phyloP scores from a whole-genome alignment of 2,329 filamentous ascomycete species.

The Penicillium polonicum region DNA sequence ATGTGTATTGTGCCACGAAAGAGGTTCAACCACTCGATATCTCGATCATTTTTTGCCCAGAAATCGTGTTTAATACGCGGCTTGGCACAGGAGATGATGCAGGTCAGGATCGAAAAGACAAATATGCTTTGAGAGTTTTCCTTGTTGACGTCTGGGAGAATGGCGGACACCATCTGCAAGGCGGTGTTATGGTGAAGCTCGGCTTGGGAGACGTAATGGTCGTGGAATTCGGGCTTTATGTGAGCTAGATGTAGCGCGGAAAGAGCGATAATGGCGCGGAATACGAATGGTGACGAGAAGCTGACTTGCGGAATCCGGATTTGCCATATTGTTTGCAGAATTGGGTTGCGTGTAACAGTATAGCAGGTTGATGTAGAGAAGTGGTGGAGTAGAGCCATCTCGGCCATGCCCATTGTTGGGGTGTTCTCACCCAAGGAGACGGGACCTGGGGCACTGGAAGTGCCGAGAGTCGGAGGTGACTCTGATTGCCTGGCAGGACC shows the following conservation, averaged over 20 bases:
- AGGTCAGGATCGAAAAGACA: slow-evolving; percentile 13
- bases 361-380: slow-evolving; percentile 19
- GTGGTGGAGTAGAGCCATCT: slow-evolving; percentile 16
- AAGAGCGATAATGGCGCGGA: slow-evolving; percentile 15
- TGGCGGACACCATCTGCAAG: slow-evolving; percentile 15
- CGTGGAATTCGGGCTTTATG: slow-evolving; percentile 17
- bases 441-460: not conserved
- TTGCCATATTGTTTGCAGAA: slow-evolving; percentile 16
- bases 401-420: slow-evolving; percentile 5
- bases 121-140: slow-evolving; percentile 12
- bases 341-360: slow-evolving; percentile 12
- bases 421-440: not conserved
- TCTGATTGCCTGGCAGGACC: not conserved
- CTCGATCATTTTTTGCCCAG: slow-evolving; percentile 7
- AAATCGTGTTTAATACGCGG: slow-evolving; percentile 1
- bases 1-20: slow-evolving; percentile 12
- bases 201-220: slow-evolving; percentile 14
- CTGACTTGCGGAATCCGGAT: slow-evolving; percentile 9
- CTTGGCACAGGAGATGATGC: slow-evolving; percentile 13
- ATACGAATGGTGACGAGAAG: slow-evolving; percentile 12
- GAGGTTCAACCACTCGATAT: slow-evolving; percentile 9
- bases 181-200: slow-evolving; percentile 21
- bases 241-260: slow-evolving; percentile 13
- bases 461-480: not conserved
- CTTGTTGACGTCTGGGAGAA: slow-evolving; percentile 9